phyloP scores from a whole-genome alignment of 2,329 filamentous ascomycete species.

The Talaromyces marneffei region DNA sequence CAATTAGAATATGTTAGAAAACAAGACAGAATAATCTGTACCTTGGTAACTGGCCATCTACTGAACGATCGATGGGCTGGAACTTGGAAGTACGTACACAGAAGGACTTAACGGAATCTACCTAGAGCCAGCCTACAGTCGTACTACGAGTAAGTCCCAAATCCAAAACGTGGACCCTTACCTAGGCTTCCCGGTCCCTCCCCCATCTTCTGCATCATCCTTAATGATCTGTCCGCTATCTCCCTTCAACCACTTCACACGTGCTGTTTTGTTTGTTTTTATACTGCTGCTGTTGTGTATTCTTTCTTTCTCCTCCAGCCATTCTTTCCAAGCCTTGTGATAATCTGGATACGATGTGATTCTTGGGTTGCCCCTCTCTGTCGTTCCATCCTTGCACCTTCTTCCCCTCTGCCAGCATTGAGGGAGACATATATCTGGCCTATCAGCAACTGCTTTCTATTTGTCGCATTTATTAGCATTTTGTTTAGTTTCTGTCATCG shows the following conservation, averaged over 20 bases:
- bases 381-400: constrained; percentile 4
- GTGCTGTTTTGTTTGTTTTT: background rate
- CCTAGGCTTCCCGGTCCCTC: background rate
- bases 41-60: background rate
- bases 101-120: background rate
- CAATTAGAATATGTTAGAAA: background rate
- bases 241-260: background rate
- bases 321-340: background rate
- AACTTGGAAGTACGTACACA: background rate
- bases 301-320: background rate
- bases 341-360: constrained; percentile 13
- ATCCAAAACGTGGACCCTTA: constrained; percentile 1
- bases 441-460: background rate
- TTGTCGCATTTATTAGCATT: constrained; percentile 2
- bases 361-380: constrained; percentile 7
- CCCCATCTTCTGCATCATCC: constrained; percentile 3
- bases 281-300: background rate
- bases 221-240: background rate
- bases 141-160: background rate
- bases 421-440: background rate
- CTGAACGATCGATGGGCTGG: background rate
- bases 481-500: background rate
- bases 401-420: constrained; percentile 7
- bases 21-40: background rate
- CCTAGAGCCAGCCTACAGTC: no score